Base-by-base conservation (phyloP, 1,139 yeast species). In the Saccharomyces hybrid region DNA sequence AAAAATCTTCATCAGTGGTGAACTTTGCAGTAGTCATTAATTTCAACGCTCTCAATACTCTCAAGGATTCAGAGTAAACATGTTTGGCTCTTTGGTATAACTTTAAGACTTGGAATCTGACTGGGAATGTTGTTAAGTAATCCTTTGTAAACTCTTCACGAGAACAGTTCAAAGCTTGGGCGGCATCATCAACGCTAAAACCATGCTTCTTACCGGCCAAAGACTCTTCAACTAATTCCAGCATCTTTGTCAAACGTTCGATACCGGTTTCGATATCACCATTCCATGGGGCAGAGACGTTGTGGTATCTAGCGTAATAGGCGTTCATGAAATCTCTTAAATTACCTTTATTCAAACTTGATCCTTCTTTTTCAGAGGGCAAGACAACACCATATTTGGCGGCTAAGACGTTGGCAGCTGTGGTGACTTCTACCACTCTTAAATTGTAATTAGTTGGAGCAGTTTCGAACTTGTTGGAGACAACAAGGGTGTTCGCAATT, bases 381-480 rank as follows among this genome's bases (percentile, higher is more conserved):
- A 81, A 69, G 1, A 64, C 62, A 53, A 83, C 69, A 7, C 75
- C 76, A 51, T 76, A 74, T 57, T 73, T 73, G 50, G 73, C 67
- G 14, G 85, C 86, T 59, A 84, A 70, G 13, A 81, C 67, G 53
- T 80, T 82, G 2, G 88, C 82, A 4, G 86, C 86, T 25, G 82
- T 71, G 1, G 84, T 82, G 54, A 82, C 84, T 64, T 84, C 90
- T 23, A 83, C 88, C 4, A 83, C 89, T 51, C 91, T 75, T 63
- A 85, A 73, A 65, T 85, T 85, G 69, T 85, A 85, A 66, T 82
- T 82, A 23, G 76, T 71, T 0, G 90, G 88, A 1, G 86, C 90
- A 3, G 90, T 82, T 64, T 82, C 87, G 56, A 79, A 79, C 65
- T 84, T 85, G 69, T 83, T 83, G 25, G 88, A 79, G 31, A 77